Percentiles rank a stretch among this genome's conserved stretches.
Evolutionary conservation across 371 early-diverging fungal species (phyloP).

Genomic region (Haplosporangium sp.): DNA sequence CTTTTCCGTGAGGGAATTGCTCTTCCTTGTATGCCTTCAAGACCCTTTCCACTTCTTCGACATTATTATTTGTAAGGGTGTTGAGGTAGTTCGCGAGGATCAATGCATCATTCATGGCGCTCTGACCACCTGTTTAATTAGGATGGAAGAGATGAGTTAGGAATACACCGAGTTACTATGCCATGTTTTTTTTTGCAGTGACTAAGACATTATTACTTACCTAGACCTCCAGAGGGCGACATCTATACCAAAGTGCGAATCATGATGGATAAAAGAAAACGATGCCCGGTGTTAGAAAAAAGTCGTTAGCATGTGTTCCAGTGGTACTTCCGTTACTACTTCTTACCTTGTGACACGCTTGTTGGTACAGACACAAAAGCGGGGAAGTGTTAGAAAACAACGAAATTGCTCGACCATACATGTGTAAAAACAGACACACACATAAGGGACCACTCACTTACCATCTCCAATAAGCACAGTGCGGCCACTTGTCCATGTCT

Average conservation of each 20-base stretch:
- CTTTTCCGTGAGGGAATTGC: background rate
- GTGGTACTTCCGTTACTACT: too few species aligned
- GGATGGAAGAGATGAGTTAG: too few species aligned
- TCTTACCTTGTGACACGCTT: too few species aligned
- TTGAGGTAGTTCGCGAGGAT: slow-evolving; percentile 12
- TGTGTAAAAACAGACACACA: too few species aligned
- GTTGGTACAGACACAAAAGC: too few species aligned
- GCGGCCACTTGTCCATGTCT: slow-evolving; percentile 34
- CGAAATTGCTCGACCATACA: too few species aligned
- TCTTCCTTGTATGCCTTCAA: background rate
- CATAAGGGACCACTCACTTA: background rate
- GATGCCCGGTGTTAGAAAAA: too few species aligned
- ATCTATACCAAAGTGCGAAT: background rate
- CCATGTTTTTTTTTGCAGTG: too few species aligned
- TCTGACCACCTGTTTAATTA: background rate
- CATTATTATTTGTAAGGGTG: background rate
- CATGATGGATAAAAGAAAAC: too few species aligned
- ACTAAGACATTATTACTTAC: background rate
- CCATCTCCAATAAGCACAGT: slow-evolving; percentile 46
- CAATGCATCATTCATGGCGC: slow-evolving; percentile 19
- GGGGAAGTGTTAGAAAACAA: too few species aligned
- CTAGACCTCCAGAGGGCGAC: slow-evolving; percentile 12
- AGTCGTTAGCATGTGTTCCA: too few species aligned
- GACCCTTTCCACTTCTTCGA: background rate
- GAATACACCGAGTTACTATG: too few species aligned